A percentile compares a stretch with the other conserved stretches of the same genome.
phyloP scores from a whole-genome alignment of 306 rosid species.

The Glycine latifolia region DNA sequence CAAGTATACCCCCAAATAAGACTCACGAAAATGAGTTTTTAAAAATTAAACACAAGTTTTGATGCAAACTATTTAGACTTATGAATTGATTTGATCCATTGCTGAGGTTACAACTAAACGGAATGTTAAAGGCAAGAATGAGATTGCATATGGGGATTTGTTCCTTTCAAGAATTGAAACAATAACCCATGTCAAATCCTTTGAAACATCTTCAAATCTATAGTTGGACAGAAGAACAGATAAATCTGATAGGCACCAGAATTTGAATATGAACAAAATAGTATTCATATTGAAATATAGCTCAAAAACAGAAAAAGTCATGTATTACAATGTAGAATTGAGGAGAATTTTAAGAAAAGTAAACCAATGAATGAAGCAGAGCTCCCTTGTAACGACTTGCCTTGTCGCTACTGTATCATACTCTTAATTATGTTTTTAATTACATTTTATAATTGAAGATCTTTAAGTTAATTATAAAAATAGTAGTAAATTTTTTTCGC shows the following conservation, averaged over 20 bases:
- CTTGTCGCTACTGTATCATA: too few relatives aligned
- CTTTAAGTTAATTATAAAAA: too few relatives aligned
- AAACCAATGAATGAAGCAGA: not conserved
- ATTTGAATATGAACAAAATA: not conserved
- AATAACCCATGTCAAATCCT: conserved; percentile 87
- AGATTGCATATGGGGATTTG: conserved; percentile 92
- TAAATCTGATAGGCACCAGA: conserved; percentile 14
- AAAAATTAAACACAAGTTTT: not conserved
- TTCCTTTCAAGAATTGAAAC: conserved; percentile 94
- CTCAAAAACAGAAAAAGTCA: not conserved
- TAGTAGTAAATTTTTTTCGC: too few relatives aligned
- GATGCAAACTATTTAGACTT: conserved; percentile 55
- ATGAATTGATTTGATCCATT: conserved; percentile 88
- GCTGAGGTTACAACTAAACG: conserved; percentile 78
- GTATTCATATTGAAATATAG: conserved; percentile 2
- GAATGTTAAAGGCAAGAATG: conserved; percentile 86
- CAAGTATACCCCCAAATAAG: not conserved
- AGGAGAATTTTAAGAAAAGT: not conserved
- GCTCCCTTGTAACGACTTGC: too few relatives aligned
- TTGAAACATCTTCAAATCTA: conserved; percentile 68
- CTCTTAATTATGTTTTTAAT: too few relatives aligned
- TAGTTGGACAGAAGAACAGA: conserved; percentile 28
- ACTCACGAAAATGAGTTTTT: conserved; percentile 4
- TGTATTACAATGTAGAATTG: not conserved
- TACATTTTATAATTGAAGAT: too few relatives aligned